Evolutionary conservation across 139 green algal genomes (phyloP), one percentile per base, ranked within the genome.

Genomic region (Chlorella sp.): DNA sequence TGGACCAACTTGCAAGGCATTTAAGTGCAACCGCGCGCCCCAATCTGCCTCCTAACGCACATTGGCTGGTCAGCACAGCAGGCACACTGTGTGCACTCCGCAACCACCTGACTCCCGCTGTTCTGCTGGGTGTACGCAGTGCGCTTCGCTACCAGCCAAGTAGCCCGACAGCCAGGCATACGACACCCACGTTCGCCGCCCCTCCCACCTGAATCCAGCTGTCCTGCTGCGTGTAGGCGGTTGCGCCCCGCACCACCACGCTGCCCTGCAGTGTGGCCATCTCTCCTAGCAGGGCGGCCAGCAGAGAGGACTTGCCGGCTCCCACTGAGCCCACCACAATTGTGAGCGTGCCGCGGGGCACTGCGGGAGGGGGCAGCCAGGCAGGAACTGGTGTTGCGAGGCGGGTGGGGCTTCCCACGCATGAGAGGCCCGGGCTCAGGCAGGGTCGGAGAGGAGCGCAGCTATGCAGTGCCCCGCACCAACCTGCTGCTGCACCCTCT

Each of bases 161-260:
- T n/a, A n/a, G n/a, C n/a, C n/a, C n/a, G n/a, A n/a, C n/a, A n/a
- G n/a, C n/a, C n/a, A n/a, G n/a, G n/a, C n/a, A 11, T 54, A 68
- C 60, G 34, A 32, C 22, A 68, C 60, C n/a, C 60, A 20, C 43
- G n/a, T 11, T 13, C 14, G 13, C 0, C 3, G 46, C 0, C 34
- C 34, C 67, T 28, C 36, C 68, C 34, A 82, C 76, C 76, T 82
- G 82, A 41, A 98, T 95, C 86, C 95, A 98, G 11, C 94, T 88
- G 17, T 93, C 85, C 88, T 98, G 95, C 0, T 93, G 90, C 11
- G 96, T 93, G 76, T 93, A 97, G 0, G 93, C 94, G 14, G 93
- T 84, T 22, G 51, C 60, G 38, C 94, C 94, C 20, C 43, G 43
- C 32, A 95, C 81, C 3, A 32, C 30, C 51, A 88, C 80, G n/a